phyloP scores from a whole-genome alignment of 306 rosid genomes.

The Datisca glomerata region DNA sequence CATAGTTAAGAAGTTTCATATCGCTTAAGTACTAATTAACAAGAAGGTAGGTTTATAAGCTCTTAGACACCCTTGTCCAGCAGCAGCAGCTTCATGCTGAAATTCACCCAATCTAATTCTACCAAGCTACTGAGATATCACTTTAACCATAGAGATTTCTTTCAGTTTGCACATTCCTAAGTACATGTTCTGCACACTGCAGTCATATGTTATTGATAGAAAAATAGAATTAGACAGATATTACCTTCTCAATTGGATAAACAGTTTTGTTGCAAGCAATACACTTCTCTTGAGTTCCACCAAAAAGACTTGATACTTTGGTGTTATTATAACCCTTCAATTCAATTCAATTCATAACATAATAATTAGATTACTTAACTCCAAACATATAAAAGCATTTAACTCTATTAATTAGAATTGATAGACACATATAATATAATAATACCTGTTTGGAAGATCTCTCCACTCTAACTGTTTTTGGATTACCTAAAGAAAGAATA shows the following conservation, averaged over 20 bases:
- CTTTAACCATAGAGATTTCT: no score
- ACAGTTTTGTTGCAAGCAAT: slow-evolving; percentile 58
- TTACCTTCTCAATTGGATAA: slow-evolving; percentile 74
- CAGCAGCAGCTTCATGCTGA: no score
- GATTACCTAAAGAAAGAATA: slow-evolving; percentile 33
- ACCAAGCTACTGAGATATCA: no score
- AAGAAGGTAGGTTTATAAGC: no score
- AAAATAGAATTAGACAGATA: no score
- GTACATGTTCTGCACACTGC: no score
- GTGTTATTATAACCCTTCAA: slow-evolving; percentile 29
- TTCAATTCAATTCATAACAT: not conserved
- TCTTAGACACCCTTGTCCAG: no score
- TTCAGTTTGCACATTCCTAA: no score
- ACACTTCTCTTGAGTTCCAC: slow-evolving; percentile 73
- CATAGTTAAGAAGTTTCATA: not conserved
- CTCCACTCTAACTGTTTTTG: slow-evolving; percentile 50
- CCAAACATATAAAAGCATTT: not conserved
- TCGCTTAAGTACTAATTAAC: not conserved
- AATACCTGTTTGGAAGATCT: slow-evolving; percentile 35
- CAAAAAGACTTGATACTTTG: slow-evolving; percentile 37
- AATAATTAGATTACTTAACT: no score
- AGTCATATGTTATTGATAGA: no score
- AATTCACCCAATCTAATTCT: no score
- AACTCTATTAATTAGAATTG: no score
- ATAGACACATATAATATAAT: not conserved